Evolutionary conservation across 495 filamentous ascomycete species (phyloP).

Genomic region (Lepidopterella palustris): DNA sequence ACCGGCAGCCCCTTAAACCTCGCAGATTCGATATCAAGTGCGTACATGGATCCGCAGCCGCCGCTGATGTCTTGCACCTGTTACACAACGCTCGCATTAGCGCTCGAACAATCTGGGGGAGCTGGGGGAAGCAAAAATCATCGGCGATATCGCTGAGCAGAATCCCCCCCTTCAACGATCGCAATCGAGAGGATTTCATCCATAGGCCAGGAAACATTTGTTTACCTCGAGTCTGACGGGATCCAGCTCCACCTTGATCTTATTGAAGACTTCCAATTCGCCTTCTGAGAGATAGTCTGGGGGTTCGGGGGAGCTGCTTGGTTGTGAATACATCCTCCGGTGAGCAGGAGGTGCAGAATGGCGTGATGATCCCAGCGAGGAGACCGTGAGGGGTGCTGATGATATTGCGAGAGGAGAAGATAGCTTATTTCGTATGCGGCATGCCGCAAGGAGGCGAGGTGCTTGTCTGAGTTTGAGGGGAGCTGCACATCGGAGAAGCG

Average conservation of each 20-base stretch:
- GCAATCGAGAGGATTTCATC: not conserved
- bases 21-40: constrained; percentile 58
- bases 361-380: not conserved
- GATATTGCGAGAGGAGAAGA: not conserved
- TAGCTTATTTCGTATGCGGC: constrained; percentile 1
- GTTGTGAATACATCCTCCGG: constrained; percentile 11
- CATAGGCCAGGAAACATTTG: constrained; percentile 9
- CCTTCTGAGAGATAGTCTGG: constrained; percentile 46
- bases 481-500: constrained; percentile 11
- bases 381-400: not conserved
- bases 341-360: not conserved
- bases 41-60: constrained; percentile 75
- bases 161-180: not conserved
- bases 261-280: constrained; percentile 45
- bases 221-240: constrained; percentile 43
- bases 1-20: constrained; percentile 59
- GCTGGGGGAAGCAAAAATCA: not conserved
- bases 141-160: not conserved
- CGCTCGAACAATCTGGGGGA: not conserved
- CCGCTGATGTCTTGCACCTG: constrained; percentile 72
- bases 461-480: constrained; percentile 2
- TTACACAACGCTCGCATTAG: constrained; percentile 1
- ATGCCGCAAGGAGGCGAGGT: constrained; percentile 13
- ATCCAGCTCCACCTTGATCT: constrained; percentile 39
- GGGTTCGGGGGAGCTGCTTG: constrained; percentile 21